These are phyloP conservation scores for Rhizoctonia solani DNA, from an alignment of 1,284 basidiomycete genomes.

Conservation along the genomic window DNA sequence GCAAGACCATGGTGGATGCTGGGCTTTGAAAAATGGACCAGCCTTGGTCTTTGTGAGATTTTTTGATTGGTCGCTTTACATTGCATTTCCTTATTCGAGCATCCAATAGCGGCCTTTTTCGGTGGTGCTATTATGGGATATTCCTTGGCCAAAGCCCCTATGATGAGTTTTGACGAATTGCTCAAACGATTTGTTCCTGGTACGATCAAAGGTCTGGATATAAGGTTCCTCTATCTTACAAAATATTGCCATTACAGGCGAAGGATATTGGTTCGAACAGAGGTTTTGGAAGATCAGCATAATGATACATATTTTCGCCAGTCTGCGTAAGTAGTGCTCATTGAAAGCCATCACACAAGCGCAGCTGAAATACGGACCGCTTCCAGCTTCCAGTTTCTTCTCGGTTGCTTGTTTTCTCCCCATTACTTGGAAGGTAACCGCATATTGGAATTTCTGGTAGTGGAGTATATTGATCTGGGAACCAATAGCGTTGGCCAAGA, in stretches of 20 bases:
- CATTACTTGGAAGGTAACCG: slow-evolving; percentile 20
- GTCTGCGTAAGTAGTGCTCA: slow-evolving; percentile 25
- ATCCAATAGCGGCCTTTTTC: slow-evolving; percentile 7
- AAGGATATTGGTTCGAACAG: slow-evolving; percentile 37
- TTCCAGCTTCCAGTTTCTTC: slow-evolving; percentile 34
- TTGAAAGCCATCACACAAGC: background rate
- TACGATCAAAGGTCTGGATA: background rate
- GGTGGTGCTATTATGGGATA: slow-evolving; percentile 36
- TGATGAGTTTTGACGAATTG: slow-evolving; percentile 32
- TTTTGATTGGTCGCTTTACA: too few relatives aligned
- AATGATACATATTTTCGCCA: slow-evolving; percentile 33
- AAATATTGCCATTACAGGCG: slow-evolving; percentile 24
- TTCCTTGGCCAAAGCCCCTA: slow-evolving; percentile 23
- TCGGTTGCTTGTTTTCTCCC: slow-evolving; percentile 37
- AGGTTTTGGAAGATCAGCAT: slow-evolving; percentile 26
- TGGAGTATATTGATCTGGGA: background rate
- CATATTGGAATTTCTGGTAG: background rate
- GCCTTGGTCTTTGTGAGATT: too few relatives aligned
- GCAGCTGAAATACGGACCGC: background rate
- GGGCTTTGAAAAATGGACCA: background rate
- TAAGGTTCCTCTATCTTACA: background rate
- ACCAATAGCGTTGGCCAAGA: slow-evolving; percentile 33
- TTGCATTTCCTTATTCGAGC: background rate
- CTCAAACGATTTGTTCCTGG: slow-evolving; percentile 32
- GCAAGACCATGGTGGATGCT: background rate